Evolutionary conservation across 2,329 filamentous ascomycete genomes (phyloP).

Genomic region (Bipolaris gigantea): DNA sequence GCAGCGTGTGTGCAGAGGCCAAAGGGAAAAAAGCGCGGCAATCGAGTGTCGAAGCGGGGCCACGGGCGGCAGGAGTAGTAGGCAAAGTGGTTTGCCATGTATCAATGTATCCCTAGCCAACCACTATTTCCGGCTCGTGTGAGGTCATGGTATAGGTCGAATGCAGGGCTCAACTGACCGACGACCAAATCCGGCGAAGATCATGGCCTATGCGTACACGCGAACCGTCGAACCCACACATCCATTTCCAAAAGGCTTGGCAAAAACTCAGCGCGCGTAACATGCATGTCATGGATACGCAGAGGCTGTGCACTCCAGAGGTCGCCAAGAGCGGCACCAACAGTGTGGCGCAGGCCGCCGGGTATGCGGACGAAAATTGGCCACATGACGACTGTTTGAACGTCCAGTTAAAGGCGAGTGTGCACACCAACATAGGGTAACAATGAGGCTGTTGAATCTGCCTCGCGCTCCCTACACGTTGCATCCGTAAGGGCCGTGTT

Average conservation of each 20-base stretch:
- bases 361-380: constrained; percentile 21
- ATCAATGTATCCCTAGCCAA: constrained; percentile 19
- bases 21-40: constrained; percentile 4
- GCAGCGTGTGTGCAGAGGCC: neutral
- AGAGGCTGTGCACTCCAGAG: constrained; percentile 15
- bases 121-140: constrained; percentile 16
- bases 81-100: constrained; percentile 18
- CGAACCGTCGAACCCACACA: constrained; percentile 17
- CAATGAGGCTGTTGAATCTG: constrained; percentile 1
- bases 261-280: constrained; percentile 12
- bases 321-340: constrained; percentile 12
- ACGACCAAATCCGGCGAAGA: constrained; percentile 24
- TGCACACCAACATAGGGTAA: neutral
- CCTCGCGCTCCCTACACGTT: constrained; percentile 9
- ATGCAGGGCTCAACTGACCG: constrained; percentile 31
- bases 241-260: constrained; percentile 21
- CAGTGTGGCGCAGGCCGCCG: constrained; percentile 18
- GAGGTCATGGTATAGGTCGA: constrained; percentile 30
- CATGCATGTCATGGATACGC: constrained; percentile 5
- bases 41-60: constrained; percentile 11
- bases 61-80: constrained; percentile 4
- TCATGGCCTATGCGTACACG: constrained; percentile 13
- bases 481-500: neutral
- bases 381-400: constrained; percentile 18
- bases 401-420: constrained; percentile 15